These are phyloP conservation scores for Quercus wislizeni DNA, from an alignment of 306 rosid species.

Conservation along the genomic window DNA sequence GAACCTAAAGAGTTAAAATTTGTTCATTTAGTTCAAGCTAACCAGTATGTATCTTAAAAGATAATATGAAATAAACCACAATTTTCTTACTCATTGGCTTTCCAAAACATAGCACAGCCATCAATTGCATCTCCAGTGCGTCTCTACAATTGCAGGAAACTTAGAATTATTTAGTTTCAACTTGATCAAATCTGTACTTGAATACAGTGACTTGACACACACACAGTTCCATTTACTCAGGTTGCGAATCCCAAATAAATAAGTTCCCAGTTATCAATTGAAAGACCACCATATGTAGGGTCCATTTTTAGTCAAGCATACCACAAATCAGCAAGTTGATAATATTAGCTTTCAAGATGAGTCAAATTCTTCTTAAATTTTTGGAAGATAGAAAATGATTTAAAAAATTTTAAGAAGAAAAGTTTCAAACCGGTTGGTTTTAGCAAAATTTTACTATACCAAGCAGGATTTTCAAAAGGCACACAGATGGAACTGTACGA, in stretches of 20 bases:
- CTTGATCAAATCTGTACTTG: neutral
- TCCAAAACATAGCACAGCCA: conserved; percentile 91
- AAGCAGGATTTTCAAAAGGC: neutral
- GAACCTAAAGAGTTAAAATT: conserved; percentile 43
- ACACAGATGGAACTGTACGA: neutral
- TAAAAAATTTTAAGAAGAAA: neutral
- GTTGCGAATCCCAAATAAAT: conserved; percentile 27
- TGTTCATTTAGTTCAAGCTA: conserved; percentile 12
- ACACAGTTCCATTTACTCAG: conserved; percentile 24
- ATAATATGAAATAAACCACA: neutral
- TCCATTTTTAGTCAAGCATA: neutral
- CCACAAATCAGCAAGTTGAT: neutral
- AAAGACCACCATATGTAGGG: neutral
- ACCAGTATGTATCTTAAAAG: conserved; percentile 17
- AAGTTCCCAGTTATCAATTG: neutral
- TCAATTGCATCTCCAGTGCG: conserved; percentile 78
- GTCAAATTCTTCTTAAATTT: neutral
- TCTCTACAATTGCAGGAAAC: conserved; percentile 48
- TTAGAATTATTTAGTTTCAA: conserved; percentile 4
- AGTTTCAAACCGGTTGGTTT: neutral
- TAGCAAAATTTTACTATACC: neutral
- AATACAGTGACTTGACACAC: neutral
- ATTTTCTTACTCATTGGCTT: conserved; percentile 60
- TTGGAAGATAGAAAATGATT: neutral
- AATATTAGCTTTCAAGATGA: conserved; percentile 1